Base-by-base conservation (phyloP, 1,284 basidiomycete species). In the Tylopilus orsonianus region DNA sequence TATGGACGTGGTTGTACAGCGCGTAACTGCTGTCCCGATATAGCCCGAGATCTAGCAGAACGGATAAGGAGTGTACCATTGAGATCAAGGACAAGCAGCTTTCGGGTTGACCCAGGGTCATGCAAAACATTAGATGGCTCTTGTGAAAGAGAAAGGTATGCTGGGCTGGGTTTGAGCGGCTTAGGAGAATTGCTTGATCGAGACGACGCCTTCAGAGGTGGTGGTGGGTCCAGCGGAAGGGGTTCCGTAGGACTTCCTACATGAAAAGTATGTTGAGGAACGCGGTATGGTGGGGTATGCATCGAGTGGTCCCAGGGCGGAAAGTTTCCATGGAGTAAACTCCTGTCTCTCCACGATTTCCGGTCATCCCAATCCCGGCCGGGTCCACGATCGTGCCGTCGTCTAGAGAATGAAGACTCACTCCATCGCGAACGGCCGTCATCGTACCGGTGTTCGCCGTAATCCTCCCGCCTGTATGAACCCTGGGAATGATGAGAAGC, bases 21-120 rank as follows among this genome's bases (percentile, higher is more conserved):
- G n/a, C 58, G 59, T 5, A 64, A 46, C 56, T 42, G 74, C 50
- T n/a, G 66, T 67, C 72, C 49, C 59, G 59, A 56, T 65, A 44
- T 5, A 24, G 13, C 4, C 14, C 54, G 62, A 38, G 51, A 52
- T 8, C 65, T 61, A 37, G 56, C 44, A 39, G 80, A 75, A 12
- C 90, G 81, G 32, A 81, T 73, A n/a, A 93, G 75, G 8, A 93
- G 80, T 0, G 88, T 86, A 5, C 90, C 90, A 59, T 93, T 93
- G 38, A 93, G 73, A 63, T 93, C 91, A 8, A 93, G 77, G 3
- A 93, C 75, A 41, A 93, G 74, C 1, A 93, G 78, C 64, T 90
- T 90, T 16, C 82, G 76, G 2, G 69, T 61, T 1, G 57, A 52
- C 0, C 68, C 35, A 2, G 75, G 67, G 22, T 72, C 65, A 1